Conservation (phyloP, 345 rosid species). For the Arabidopsis suecica region DNA sequence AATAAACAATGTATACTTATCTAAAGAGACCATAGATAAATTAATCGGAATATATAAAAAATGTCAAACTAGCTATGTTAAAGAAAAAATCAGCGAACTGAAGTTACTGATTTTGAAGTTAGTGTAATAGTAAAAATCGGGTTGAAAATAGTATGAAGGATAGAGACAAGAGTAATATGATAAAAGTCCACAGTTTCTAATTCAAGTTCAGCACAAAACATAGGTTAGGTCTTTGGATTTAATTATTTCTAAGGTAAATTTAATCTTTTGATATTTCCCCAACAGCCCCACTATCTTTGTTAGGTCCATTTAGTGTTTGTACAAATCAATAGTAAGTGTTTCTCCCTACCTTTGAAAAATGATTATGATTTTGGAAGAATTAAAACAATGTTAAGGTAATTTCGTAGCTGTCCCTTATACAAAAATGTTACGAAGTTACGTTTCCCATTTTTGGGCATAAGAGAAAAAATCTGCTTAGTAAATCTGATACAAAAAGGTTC, state of each 20-base stretch:
- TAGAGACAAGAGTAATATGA: conserved; percentile 23
- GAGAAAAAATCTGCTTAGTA: too few relatives aligned
- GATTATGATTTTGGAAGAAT: background rate
- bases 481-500: too few relatives aligned
- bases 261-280: background rate
- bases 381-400: background rate
- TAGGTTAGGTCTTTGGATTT: conserved; percentile 19
- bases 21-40: background rate
- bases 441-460: too few relatives aligned
- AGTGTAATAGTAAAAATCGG: conserved; percentile 1
- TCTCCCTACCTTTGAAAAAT: background rate
- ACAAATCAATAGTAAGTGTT: conserved; percentile 2
- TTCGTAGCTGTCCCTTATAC: too few relatives aligned
- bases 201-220: conserved; percentile 25
- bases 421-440: too few relatives aligned
- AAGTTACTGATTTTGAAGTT: background rate
- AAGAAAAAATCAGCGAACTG: background rate
- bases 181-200: conserved; percentile 11
- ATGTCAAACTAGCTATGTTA: background rate
- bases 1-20: background rate
- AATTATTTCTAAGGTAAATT: conserved; percentile 6
- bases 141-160: conserved; percentile 17
- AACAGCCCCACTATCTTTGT: conserved; percentile 14
- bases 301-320: conserved; percentile 23
- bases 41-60: background rate